phyloP scores from a whole-genome alignment of 108 stramenopile species.

The Discostella pseudostelligera region DNA sequence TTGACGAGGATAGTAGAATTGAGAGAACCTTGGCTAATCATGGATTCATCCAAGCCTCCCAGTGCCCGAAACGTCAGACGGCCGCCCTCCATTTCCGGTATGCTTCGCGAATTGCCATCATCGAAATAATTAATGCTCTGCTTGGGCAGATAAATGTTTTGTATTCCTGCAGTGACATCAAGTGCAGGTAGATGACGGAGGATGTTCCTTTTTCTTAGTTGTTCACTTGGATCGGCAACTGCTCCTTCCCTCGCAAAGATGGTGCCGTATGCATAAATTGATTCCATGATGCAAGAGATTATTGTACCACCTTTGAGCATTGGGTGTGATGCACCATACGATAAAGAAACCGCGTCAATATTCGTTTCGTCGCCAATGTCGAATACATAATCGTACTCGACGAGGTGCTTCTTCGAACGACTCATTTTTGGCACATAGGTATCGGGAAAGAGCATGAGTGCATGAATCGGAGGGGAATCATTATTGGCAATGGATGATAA shows the following conservation, averaged over 20 bases:
- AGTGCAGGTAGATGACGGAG: slow-evolving; percentile 84
- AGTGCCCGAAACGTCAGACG: slow-evolving; percentile 65
- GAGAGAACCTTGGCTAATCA: slow-evolving; percentile 20
- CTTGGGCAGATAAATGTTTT: slow-evolving; percentile 79
- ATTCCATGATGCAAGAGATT: slow-evolving; percentile 79
- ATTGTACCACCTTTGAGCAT: slow-evolving; percentile 86
- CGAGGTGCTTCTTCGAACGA: slow-evolving; percentile 43
- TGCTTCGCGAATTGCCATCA: slow-evolving; percentile 75
- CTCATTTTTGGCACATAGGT: slow-evolving; percentile 41
- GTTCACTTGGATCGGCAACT: slow-evolving; percentile 70
- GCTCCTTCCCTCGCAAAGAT: slow-evolving; percentile 77
- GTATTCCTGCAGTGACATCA: slow-evolving; percentile 77
- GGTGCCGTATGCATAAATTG: slow-evolving; percentile 79
- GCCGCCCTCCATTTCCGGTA: slow-evolving; percentile 79
- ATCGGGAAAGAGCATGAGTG: slow-evolving; percentile 74
- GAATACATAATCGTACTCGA: slow-evolving; percentile 83
- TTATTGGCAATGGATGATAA: slow-evolving; percentile 36
- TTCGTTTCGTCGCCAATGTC: slow-evolving; percentile 73
- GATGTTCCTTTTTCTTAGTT: slow-evolving; percentile 71
- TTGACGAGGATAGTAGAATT: slow-evolving; percentile 34
- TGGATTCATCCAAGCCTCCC: slow-evolving; percentile 63
- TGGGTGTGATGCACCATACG: slow-evolving; percentile 80
- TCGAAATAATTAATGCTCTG: slow-evolving; percentile 78
- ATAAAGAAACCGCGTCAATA: slow-evolving; percentile 76
- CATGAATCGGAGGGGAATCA: slow-evolving; percentile 69